phyloP scores from a whole-genome alignment of 495 filamentous ascomycete species.

The Neohortaea acidophila region DNA sequence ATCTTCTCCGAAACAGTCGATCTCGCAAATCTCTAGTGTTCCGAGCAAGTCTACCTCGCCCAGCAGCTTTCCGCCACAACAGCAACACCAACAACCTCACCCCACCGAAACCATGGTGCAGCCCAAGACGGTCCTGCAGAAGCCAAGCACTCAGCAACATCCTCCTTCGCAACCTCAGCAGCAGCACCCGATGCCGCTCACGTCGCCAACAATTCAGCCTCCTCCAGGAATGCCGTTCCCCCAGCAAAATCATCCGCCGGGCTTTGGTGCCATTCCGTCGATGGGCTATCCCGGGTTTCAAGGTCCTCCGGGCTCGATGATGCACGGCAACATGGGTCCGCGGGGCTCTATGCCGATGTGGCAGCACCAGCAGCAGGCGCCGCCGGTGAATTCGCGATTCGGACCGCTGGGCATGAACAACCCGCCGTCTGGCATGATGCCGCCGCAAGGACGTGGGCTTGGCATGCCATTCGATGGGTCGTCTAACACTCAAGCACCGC shows the following conservation, averaged over 20 bases:
- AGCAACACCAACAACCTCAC: slow-evolving; percentile 30
- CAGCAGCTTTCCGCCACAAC: slow-evolving; percentile 32
- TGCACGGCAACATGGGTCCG: slow-evolving; percentile 22
- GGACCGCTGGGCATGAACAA: slow-evolving; percentile 34
- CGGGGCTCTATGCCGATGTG: slow-evolving; percentile 23
- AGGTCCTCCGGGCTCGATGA: slow-evolving; percentile 19
- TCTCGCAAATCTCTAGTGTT: slow-evolving; percentile 28
- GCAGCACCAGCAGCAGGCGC: slow-evolving; percentile 26
- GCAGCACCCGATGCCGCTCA: slow-evolving; percentile 34
- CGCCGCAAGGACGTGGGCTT: slow-evolving; percentile 33
- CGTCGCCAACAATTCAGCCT: slow-evolving; percentile 34
- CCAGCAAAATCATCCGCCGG: slow-evolving; percentile 33
- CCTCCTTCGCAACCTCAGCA: slow-evolving; percentile 14
- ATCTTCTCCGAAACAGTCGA: slow-evolving; percentile 52
- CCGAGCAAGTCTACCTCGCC: slow-evolving; percentile 54
- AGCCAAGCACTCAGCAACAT: slow-evolving; percentile 21
- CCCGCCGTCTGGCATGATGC: slow-evolving; percentile 17
- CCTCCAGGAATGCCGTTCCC: slow-evolving; percentile 36
- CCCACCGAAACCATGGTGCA: no score
- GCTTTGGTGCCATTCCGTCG: slow-evolving; percentile 25
- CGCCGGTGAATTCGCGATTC: slow-evolving; percentile 35
- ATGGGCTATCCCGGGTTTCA: slow-evolving; percentile 24
- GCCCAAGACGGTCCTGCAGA: slow-evolving; percentile 24
- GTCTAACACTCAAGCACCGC: slow-evolving; percentile 33
- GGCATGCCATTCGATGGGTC: slow-evolving; percentile 46